phyloP scores from a whole-genome alignment of 768 basidiomycete species.

The Suillus clintonianus region DNA sequence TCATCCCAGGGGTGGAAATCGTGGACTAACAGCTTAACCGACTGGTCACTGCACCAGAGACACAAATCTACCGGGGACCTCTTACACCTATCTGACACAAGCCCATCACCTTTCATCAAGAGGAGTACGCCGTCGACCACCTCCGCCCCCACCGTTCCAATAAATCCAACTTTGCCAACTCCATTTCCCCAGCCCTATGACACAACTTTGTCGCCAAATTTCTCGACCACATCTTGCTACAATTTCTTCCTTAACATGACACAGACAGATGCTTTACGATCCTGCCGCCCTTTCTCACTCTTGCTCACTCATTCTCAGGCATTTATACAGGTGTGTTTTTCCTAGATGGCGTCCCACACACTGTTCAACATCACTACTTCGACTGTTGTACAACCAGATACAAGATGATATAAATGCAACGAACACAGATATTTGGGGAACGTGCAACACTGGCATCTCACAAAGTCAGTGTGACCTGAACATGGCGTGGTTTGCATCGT shows the following conservation, averaged over 20 bases:
- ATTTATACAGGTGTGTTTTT: slow-evolving; percentile 54
- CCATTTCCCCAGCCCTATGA: slow-evolving; percentile 83
- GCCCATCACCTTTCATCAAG: slow-evolving; percentile 1
- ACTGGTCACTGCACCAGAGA: slow-evolving; percentile 47
- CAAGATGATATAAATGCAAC: slow-evolving; percentile 61
- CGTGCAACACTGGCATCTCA: slow-evolving; percentile 63
- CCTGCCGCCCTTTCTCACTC: slow-evolving; percentile 77
- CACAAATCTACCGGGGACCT: slow-evolving; percentile 27
- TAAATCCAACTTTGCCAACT: slow-evolving; percentile 55
- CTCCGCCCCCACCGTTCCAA: slow-evolving; percentile 26
- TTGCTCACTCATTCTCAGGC: slow-evolving; percentile 54
- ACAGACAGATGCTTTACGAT: slow-evolving; percentile 53
- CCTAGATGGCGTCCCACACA: background rate
- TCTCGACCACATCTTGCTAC: slow-evolving; percentile 63
- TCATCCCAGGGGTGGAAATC: slow-evolving; percentile 31
- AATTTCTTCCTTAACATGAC: slow-evolving; percentile 82
- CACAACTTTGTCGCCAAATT: slow-evolving; percentile 60
- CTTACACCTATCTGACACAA: slow-evolving; percentile 13
- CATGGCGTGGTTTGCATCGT: slow-evolving; percentile 63
- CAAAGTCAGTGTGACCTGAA: slow-evolving; percentile 59
- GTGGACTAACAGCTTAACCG: slow-evolving; percentile 26
- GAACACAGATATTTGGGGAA: slow-evolving; percentile 76
- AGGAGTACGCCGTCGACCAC: slow-evolving; percentile 19
- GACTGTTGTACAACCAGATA: slow-evolving; percentile 45
- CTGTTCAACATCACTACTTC: slow-evolving; percentile 5